A percentile compares a stretch with the other conserved stretches of the same genome.
Evolutionary conservation across 1,284 basidiomycete genomes (phyloP).

Genomic region (Fomes fomentarius): DNA sequence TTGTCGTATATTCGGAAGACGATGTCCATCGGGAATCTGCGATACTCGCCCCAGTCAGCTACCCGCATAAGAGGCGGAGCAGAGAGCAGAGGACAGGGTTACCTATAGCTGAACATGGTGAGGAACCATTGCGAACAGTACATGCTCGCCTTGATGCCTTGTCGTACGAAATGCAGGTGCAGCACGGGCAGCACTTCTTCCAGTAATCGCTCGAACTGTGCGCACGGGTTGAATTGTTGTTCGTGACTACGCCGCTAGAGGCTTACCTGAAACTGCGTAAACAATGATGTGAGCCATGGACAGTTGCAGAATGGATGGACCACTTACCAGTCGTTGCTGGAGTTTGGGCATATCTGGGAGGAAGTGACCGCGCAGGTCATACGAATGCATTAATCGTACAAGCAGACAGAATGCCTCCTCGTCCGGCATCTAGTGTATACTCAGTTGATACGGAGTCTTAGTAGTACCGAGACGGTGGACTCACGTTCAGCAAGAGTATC

Average conservation of each 20-base stretch:
- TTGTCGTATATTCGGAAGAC: constrained; percentile 96
- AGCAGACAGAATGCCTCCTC: constrained; percentile 97
- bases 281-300: too few relatives aligned
- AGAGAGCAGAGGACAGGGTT: too few relatives aligned
- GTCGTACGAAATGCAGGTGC: constrained; percentile 88
- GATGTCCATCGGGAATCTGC: constrained; percentile 93
- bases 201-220: constrained; percentile 89
- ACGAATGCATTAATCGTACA: constrained; percentile 97
- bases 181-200: constrained; percentile 93
- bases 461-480: constrained; percentile 28
- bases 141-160: constrained; percentile 97
- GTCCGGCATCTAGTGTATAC: constrained; percentile 83
- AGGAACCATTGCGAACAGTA: constrained; percentile 98
- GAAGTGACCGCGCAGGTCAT: constrained; percentile 95
- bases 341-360: constrained; percentile 98
- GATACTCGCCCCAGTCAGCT: too few relatives aligned
- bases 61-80: too few relatives aligned
- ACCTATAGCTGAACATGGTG: constrained; percentile 95
- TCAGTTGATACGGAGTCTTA: neutral
- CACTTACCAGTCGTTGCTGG: constrained; percentile 82
- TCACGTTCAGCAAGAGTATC: constrained; percentile 87
- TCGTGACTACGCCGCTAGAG: too few relatives aligned
- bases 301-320: too few relatives aligned
- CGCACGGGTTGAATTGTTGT: neutral
- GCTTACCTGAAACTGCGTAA: constrained; percentile 49